Evolutionary conservation across 352 stramenopile genomes (phyloP).

Genomic region (Saprolegnia diclina): DNA sequence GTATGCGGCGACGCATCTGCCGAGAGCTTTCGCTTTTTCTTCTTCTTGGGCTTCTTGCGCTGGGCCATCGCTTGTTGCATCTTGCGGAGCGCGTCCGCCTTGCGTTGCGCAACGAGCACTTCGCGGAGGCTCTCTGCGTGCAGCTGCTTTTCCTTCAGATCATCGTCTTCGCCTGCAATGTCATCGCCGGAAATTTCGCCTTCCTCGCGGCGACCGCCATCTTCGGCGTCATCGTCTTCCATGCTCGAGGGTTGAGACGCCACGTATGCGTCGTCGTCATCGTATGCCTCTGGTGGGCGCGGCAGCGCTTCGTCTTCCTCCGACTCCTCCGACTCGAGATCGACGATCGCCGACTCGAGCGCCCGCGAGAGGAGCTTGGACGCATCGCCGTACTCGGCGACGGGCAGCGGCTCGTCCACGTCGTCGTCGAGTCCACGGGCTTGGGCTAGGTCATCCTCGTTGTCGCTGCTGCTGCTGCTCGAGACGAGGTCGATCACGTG

Average conservation of each 20-base stretch:
- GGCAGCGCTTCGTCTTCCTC: slow-evolving; percentile 21
- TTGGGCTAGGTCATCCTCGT: slow-evolving; percentile 1
- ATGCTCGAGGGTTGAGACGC: neutral
- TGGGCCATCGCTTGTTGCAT: slow-evolving; percentile 30
- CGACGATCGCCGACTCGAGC: slow-evolving; percentile 10
- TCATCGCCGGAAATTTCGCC: slow-evolving; percentile 13
- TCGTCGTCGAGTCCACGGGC: neutral
- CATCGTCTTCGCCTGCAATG: slow-evolving; percentile 57
- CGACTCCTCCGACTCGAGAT: slow-evolving; percentile 15
- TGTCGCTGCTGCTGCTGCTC: slow-evolving; percentile 23
- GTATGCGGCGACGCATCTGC: slow-evolving; percentile 1
- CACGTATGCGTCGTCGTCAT: slow-evolving; percentile 32
- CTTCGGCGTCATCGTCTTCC: slow-evolving; percentile 33
- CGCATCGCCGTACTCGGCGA: neutral
- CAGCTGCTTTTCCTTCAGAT: slow-evolving; percentile 52
- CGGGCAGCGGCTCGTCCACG: neutral
- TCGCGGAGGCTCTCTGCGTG: slow-evolving; percentile 35
- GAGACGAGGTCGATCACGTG: slow-evolving; percentile 11
- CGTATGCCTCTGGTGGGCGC: neutral
- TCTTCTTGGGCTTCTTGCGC: slow-evolving; percentile 75
- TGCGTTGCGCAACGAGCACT: slow-evolving; percentile 25
- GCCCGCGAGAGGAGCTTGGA: neutral
- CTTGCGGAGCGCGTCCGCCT: slow-evolving; percentile 15
- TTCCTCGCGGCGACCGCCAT: neutral
- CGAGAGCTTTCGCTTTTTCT: slow-evolving; percentile 66